Conservation (phyloP, 2,329 filamentous ascomycete genomes). For the Cladorrhinum sp. region DNA sequence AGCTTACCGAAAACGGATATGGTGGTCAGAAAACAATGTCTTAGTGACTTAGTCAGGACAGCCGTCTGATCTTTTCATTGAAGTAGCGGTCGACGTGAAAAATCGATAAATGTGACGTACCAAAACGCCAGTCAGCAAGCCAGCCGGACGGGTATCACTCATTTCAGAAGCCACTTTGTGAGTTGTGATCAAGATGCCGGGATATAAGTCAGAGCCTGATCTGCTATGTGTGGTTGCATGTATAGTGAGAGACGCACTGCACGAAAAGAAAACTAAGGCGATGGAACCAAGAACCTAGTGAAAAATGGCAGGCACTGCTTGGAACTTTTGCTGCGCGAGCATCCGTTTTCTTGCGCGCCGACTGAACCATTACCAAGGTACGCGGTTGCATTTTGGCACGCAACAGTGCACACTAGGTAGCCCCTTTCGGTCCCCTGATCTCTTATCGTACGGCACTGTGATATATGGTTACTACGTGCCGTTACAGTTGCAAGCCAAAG, state of each 20-base stretch:
- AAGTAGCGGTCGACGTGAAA: background rate
- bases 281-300: background rate
- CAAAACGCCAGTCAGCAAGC: slow-evolving; percentile 4
- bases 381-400: background rate
- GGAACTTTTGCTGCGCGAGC: background rate
- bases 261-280: background rate
- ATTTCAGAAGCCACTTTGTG: background rate
- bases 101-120: background rate
- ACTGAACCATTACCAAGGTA: background rate
- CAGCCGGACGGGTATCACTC: background rate
- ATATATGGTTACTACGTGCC: background rate
- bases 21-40: slow-evolving; percentile 6
- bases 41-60: slow-evolving; percentile 3
- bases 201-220: background rate
- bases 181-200: slow-evolving; percentile 1
- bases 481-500: background rate
- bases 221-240: background rate
- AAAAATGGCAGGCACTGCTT: background rate
- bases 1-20: background rate
- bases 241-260: background rate
- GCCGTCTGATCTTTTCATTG: background rate
- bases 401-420: no score
- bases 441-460: background rate
- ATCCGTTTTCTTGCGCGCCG: background rate
- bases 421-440: no score